phyloP scores from a whole-genome alignment of 768 basidiomycete species.

The Sarcomyxa edulis region DNA sequence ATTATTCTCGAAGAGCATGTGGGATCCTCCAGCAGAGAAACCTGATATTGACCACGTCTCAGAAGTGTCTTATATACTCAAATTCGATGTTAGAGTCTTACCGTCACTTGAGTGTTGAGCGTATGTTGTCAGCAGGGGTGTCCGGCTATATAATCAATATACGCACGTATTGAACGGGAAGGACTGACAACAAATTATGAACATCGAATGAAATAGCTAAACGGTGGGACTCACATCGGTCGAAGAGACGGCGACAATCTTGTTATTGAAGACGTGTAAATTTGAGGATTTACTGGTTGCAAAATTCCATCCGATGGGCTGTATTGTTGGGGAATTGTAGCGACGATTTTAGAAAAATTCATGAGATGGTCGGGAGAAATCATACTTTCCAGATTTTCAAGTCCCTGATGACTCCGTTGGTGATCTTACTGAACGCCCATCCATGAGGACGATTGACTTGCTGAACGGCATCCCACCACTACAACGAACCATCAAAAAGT shows the following conservation, averaged over 20 bases:
- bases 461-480: slow-evolving; percentile 58
- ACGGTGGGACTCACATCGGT: slow-evolving; percentile 20
- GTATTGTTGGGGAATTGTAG: no score
- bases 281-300: slow-evolving; percentile 43
- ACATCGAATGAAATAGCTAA: background rate
- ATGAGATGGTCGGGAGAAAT: background rate
- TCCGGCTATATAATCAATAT: background rate
- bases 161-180: slow-evolving; percentile 61
- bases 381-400: slow-evolving; percentile 53
- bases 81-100: slow-evolving; percentile 9
- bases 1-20: slow-evolving; percentile 56
- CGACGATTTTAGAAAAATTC: no score
- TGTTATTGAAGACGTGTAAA: slow-evolving; percentile 49
- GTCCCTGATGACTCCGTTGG: slow-evolving; percentile 46
- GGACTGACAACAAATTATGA: slow-evolving; percentile 23
- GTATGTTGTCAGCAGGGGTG: background rate
- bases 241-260: slow-evolving; percentile 47
- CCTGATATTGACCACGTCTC: slow-evolving; percentile 17
- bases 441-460: slow-evolving; percentile 53
- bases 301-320: slow-evolving; percentile 61
- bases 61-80: background rate
- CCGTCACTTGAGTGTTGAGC: slow-evolving; percentile 26
- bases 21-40: slow-evolving; percentile 51
- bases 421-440: slow-evolving; percentile 47
- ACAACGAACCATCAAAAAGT: background rate